These are phyloP conservation scores for Talaromyces sp. DNA, from an alignment of 2,329 filamentous ascomycete genomes.

Conservation along the genomic window DNA sequence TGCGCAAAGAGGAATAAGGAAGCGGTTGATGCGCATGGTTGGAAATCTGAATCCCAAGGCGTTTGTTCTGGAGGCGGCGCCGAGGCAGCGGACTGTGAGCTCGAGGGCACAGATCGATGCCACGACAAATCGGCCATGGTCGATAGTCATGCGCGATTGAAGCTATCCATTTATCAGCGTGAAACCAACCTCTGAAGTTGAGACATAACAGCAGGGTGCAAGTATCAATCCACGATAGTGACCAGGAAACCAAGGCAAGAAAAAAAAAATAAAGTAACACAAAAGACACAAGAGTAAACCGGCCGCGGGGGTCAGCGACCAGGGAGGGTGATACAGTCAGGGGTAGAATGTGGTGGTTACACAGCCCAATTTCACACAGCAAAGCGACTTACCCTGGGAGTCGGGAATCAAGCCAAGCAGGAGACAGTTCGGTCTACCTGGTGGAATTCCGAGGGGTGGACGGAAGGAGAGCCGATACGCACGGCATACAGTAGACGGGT, in stretches of 20 bases:
- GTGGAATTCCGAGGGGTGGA: slow-evolving; percentile 10
- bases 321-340: slow-evolving; percentile 2
- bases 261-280: neutral
- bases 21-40: slow-evolving; percentile 85
- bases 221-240: neutral
- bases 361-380: neutral
- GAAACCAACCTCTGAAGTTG: slow-evolving; percentile 2
- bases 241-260: neutral
- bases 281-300: neutral
- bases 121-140: slow-evolving; percentile 57
- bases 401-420: slow-evolving; percentile 11
- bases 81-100: slow-evolving; percentile 43
- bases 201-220: neutral
- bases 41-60: slow-evolving; percentile 54
- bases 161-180: slow-evolving; percentile 11
- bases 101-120: slow-evolving; percentile 57
- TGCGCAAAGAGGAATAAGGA: slow-evolving; percentile 87
- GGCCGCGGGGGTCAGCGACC: neutral
- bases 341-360: neutral
- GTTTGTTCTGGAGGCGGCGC: slow-evolving; percentile 41
- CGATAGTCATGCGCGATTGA: slow-evolving; percentile 1
- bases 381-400: slow-evolving; percentile 6
- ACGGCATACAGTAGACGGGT: slow-evolving; percentile 12
- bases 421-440: slow-evolving; percentile 10
- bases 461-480: slow-evolving; percentile 4